Percentiles rank a stretch among this genome's conserved stretches.
Evolutionary conservation across 208 protist genomes (phyloP).

Genomic region (Eutreptiella sp.): DNA sequence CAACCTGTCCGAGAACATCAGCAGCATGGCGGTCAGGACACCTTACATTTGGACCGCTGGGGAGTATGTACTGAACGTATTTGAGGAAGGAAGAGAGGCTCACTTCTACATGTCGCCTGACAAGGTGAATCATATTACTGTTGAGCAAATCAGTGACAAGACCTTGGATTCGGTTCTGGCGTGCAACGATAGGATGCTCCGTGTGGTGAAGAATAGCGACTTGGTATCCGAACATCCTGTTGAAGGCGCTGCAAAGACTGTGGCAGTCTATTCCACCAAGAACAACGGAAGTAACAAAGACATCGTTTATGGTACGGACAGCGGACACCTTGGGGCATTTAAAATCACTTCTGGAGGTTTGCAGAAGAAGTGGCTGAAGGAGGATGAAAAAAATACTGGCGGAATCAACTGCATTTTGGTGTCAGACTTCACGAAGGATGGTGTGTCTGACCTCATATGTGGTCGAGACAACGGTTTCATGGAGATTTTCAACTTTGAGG

Average conservation of each 20-base stretch:
- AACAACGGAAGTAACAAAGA: background rate
- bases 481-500: constrained; percentile 21
- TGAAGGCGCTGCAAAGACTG: constrained; percentile 15
- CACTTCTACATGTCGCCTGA: constrained; percentile 20
- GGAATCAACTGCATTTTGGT: background rate
- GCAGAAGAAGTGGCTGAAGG: background rate
- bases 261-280: background rate
- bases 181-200: constrained; percentile 26
- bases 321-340: background rate
- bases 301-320: constrained; percentile 28
- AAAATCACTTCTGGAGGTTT: background rate
- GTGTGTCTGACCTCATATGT: constrained; percentile 11
- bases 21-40: constrained; percentile 11
- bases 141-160: constrained; percentile 5
- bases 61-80: constrained; percentile 6
- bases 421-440: constrained; percentile 19
- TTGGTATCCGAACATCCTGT: background rate
- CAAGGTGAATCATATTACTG: constrained; percentile 12
- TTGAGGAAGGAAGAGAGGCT: constrained; percentile 17
- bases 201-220: constrained; percentile 18
- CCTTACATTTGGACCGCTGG: constrained; percentile 23
- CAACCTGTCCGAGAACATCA: constrained; percentile 33
- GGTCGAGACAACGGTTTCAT: constrained; percentile 26
- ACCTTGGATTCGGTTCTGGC: constrained; percentile 11
- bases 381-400: background rate